Evolutionary conservation across 345 rosid species (phyloP).

Genomic region (Crucihimalaya himalaica): DNA sequence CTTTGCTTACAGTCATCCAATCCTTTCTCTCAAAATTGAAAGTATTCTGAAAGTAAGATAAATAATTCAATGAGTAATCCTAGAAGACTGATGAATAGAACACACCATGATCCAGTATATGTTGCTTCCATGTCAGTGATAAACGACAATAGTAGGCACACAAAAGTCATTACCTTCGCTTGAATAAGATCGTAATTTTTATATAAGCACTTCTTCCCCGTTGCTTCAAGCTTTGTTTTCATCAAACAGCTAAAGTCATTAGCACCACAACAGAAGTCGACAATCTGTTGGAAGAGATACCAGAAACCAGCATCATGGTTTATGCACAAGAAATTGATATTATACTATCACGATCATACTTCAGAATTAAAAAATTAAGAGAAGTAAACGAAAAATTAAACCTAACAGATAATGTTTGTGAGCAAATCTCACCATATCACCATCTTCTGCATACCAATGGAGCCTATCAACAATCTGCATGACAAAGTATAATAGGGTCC

Average conservation of each 20-base stretch:
- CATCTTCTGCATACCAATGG: conserved; percentile 79
- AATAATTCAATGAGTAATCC: conserved; percentile 21
- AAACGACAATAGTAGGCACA: conserved; percentile 18
- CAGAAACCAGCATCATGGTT: conserved; percentile 23
- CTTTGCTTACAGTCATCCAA: conserved; percentile 70
- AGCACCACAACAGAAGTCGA: conserved; percentile 96
- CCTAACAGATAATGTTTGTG: conserved; percentile 14
- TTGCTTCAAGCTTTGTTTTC: conserved; percentile 83
- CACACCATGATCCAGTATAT: not conserved
- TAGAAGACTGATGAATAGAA: conserved; percentile 3
- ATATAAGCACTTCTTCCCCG: conserved; percentile 75
- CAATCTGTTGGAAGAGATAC: conserved; percentile 58
- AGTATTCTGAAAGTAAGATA: conserved; percentile 50
- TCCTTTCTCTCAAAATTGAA: conserved; percentile 79
- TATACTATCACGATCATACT: not conserved
- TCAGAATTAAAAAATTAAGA: not conserved
- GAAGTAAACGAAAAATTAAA: not conserved
- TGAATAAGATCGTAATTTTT: conserved; percentile 76
- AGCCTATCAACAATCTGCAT: conserved; percentile 84
- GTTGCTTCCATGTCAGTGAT: not conserved
- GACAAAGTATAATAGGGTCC: conserved; percentile 18
- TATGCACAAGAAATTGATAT: conserved; percentile 7
- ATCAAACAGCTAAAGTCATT: conserved; percentile 85
- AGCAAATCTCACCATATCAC: conserved; percentile 72
- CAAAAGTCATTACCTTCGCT: conserved; percentile 61